A percentile compares a stretch with the other conserved stretches of the same genome.
Conservation (phyloP, 352 stramenopile species). For the Aphanomyces stellatus region DNA sequence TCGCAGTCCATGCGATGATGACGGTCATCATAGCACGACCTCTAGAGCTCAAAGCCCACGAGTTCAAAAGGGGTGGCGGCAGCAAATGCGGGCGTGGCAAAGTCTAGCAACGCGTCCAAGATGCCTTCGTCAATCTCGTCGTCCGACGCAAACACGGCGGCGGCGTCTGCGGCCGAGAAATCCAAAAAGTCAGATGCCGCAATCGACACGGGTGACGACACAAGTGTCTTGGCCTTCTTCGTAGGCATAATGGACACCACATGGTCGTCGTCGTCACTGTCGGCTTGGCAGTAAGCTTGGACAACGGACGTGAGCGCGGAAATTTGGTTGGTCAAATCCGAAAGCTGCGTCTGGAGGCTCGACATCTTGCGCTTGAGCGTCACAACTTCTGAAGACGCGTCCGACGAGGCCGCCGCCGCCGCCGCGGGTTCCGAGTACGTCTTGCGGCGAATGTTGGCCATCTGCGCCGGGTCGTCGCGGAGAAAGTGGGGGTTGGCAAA, state of each 20-base stretch:
- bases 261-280: not conserved
- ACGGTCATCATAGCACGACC: not conserved
- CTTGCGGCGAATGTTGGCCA: conserved; percentile 15
- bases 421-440: conserved; percentile 1
- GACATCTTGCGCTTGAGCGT: conserved; percentile 16
- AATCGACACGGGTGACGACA: not conserved
- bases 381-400: not conserved
- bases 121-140: not conserved
- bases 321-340: conserved; percentile 19
- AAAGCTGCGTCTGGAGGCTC: conserved; percentile 3
- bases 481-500: conserved; percentile 11
- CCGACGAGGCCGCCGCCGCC: not conserved
- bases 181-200: too few species aligned
- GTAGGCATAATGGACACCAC: not conserved
- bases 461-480: conserved; percentile 11
- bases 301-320: conserved; percentile 3
- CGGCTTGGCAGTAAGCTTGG: conserved; percentile 2
- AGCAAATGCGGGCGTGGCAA: not conserved
- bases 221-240: not conserved
- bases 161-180: not conserved
- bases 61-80: too few species aligned
- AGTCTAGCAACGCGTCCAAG: not conserved
- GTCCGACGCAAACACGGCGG: not conserved
- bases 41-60: not conserved
- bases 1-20: too few species aligned